Base-by-base conservation (phyloP, 2,329 filamentous ascomycete genomes). In the Paecilomyces dactylethromorphus region DNA sequence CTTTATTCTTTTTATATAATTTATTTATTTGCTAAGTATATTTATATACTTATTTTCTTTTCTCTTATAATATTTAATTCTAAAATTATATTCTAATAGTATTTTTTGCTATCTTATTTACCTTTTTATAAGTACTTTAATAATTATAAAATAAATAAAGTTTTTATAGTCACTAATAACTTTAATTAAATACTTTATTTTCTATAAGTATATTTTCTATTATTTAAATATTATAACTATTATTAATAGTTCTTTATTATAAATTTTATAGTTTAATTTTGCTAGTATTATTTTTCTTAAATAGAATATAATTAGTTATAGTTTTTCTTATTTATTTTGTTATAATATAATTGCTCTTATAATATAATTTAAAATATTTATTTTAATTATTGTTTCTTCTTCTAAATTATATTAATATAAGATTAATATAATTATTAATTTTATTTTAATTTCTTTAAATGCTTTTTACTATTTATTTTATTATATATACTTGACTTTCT, bases 181-280 rank as follows among this genome's bases (percentile, higher is more conserved):
- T 29, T 18, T n/a, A n/a, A 57, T 54, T 54, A 26, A 13, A 35
- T 51, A 53, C 4, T 57, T 57, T 21, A 18, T 10, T 49, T 26
- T 18, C 54, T 57, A n/a, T 12, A 59, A 22, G 45, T 59, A 59
- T 21, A 59, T 2, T 53, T 8, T 59, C 21, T 52, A 60, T n/a
- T 53, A 22, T 51, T 15, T 2, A 15, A 60, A 35, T 53, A 21
- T 12, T 50, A 12, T 24, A 8, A 61, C n/a, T n/a, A n/a, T n/a
- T n/a, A n/a, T n/a, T n/a, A n/a, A n/a, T n/a, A n/a, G n/a, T n/a
- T n/a, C n/a, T n/a, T n/a, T n/a, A n/a, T n/a, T n/a, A n/a, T n/a
- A n/a, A n/a, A n/a, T n/a, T n/a, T n/a, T n/a, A n/a, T n/a, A n/a
- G n/a, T n/a, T n/a, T n/a, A n/a, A n/a, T n/a, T n/a, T n/a, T n/a